Conservation (phyloP, 2,329 filamentous ascomycete genomes). For the Ceratocystis cacaofunesta region DNA sequence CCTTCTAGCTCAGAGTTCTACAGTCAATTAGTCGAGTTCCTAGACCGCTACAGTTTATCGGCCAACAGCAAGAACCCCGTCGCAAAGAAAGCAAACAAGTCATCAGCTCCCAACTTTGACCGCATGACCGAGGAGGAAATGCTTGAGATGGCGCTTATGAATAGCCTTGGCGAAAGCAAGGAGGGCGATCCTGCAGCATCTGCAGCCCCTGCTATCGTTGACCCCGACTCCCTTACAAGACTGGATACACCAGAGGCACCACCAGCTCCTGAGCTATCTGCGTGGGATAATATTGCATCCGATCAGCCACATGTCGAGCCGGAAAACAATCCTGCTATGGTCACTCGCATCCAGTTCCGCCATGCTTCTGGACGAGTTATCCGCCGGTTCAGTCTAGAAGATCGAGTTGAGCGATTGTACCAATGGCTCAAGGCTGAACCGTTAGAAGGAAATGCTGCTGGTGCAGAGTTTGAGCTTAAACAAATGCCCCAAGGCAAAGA, state of each 20-base stretch:
- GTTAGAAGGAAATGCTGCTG: constrained; percentile 57
- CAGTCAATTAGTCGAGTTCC: constrained; percentile 82
- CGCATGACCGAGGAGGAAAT: constrained; percentile 96
- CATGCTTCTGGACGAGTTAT: constrained; percentile 75
- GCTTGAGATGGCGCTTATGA: constrained; percentile 83
- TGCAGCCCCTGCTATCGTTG: constrained; percentile 36
- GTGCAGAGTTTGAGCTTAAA: constrained; percentile 73
- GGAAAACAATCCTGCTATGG: constrained; percentile 49
- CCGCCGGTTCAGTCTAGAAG: constrained; percentile 62
- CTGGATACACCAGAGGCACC: constrained; percentile 29
- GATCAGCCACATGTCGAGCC: constrained; percentile 67
- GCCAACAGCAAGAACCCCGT: constrained; percentile 87
- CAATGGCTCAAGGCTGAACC: constrained; percentile 93
- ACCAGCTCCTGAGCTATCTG: constrained; percentile 25
- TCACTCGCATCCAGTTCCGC: constrained; percentile 84
- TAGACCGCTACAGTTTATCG: constrained; percentile 90
- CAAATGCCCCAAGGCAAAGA: constrained; percentile 66
- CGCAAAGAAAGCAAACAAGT: constrained; percentile 46
- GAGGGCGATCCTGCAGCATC: constrained; percentile 20
- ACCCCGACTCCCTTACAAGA: constrained; percentile 81
- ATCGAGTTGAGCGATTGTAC: constrained; percentile 70
- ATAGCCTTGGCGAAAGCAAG: constrained; percentile 51
- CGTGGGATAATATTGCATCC: constrained; percentile 58
- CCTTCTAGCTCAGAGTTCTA: constrained; percentile 67
- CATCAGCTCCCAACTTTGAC: constrained; percentile 44